Evolutionary conservation across 2,329 filamentous ascomycete genomes (phyloP), one percentile per base, ranked within the genome.

Genomic region (Pseudopithomyces maydicus): DNA sequence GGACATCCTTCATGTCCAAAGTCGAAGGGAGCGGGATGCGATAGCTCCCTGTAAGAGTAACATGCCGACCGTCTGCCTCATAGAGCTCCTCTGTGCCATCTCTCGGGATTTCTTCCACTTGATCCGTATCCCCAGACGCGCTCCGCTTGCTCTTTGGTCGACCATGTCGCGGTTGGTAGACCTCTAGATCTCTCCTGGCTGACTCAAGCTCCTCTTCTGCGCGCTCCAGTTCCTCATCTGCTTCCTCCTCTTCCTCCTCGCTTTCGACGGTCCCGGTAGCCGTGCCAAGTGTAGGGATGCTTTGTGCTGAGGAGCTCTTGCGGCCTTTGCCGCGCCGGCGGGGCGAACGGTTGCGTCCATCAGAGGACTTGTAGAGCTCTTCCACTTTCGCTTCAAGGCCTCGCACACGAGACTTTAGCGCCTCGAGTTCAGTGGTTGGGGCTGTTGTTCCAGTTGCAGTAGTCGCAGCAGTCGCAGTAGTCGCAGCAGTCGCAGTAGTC

Each of bases 301-400:
- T 61, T 10, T 62, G 57, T 0, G 64, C 41, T 2, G 71, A 70
- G 2, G 65, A 68, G 11, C 36, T 59, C 44, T 72, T 74, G 17
- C 68, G 64, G 1, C 65, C 68, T 58, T 74, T 74, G 12, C 69
- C 73, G 20, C 71, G 60, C 19, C 68, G 68, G 2, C 71, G 72
- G 8, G 71, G 71, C 7, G 71, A 75, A 10, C 71, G 70, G 3
- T 56, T 45, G 5, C 63, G 57, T 7, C 52, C 55, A 38, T 59
- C 52, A n/a, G 57, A 42, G 26, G 50, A 52, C 22, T 62, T 66
- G 52, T 74, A 75, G 1, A 76, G 63, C 14, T 74, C 68, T 52
- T 76, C 73, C 6, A 76, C 73, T 49, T 74, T 74, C 8, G 73
- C 68, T 59, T 76, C 73, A 12, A 76, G 64, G 17, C 70, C 71